Conservation (phyloP, 1,284 basidiomycete genomes). For the Ustilago loliicola region DNA sequence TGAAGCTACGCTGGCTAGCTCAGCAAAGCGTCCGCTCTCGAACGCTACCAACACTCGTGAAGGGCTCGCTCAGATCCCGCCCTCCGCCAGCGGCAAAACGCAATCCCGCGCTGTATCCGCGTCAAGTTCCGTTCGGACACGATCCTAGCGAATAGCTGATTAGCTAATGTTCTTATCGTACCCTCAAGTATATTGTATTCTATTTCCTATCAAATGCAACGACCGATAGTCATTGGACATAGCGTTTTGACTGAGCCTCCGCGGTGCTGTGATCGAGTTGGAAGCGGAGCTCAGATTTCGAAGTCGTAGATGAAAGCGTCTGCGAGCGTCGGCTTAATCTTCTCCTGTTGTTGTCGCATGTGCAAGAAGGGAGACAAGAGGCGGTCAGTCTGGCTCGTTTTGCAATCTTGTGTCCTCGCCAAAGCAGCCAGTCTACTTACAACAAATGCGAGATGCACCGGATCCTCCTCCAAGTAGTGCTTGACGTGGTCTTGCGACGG, state of each 20-base stretch:
- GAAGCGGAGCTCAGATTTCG: slow-evolving; percentile 15
- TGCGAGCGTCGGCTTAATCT: slow-evolving; percentile 37
- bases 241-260: neutral
- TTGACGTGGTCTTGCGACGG: slow-evolving; percentile 33
- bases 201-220: neutral
- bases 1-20: slow-evolving; percentile 16
- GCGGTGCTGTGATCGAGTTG: neutral
- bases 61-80: neutral
- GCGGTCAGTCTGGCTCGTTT: neutral
- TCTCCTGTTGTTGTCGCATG: slow-evolving; percentile 17
- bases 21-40: slow-evolving; percentile 31
- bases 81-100: slow-evolving; percentile 5
- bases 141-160: slow-evolving; percentile 6
- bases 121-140: slow-evolving; percentile 20
- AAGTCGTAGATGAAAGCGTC: slow-evolving; percentile 56
- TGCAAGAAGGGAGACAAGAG: neutral
- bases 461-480: slow-evolving; percentile 53
- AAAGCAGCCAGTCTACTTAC: slow-evolving; percentile 14
- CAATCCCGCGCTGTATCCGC: slow-evolving; percentile 7
- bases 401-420: neutral
- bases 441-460: slow-evolving; percentile 48
- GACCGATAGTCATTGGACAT: neutral
- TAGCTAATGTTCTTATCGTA: neutral
- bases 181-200: neutral
- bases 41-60: slow-evolving; percentile 36